Conservation (phyloP, 352 stramenopile species). For the Paralagenidium karlingii region DNA sequence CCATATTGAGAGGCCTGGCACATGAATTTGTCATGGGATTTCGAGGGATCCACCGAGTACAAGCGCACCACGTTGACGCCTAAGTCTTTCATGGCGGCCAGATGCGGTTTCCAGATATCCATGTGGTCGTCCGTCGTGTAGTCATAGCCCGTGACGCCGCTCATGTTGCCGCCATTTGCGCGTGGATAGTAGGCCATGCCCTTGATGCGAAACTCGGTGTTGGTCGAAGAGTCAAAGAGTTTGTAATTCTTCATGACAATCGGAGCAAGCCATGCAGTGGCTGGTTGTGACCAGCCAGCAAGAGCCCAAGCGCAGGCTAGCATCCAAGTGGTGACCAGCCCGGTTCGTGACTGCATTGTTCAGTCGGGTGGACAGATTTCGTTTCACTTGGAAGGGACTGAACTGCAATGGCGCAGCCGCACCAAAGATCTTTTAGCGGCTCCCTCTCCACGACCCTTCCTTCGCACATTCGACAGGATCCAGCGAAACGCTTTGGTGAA, state of each 20-base stretch:
- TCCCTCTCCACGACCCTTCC: too few relatives aligned
- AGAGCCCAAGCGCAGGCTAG: too few relatives aligned
- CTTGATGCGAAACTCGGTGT: constrained; percentile 44
- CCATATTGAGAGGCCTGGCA: constrained; percentile 31
- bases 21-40: constrained; percentile 70
- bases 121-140: constrained; percentile 47
- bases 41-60: constrained; percentile 46
- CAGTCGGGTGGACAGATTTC: too few relatives aligned
- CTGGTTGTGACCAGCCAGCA: too few relatives aligned
- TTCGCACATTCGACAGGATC: too few relatives aligned
- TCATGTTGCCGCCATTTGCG: constrained; percentile 33
- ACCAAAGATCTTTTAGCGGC: too few relatives aligned
- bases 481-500: too few relatives aligned
- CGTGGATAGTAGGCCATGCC: constrained; percentile 64
- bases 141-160: constrained; percentile 34
- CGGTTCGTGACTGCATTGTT: too few relatives aligned
- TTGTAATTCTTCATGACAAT: constrained; percentile 62
- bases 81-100: constrained; percentile 38
- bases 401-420: too few relatives aligned
- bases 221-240: constrained; percentile 41
- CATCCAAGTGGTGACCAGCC: too few relatives aligned
- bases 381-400: too few relatives aligned
- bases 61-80: constrained; percentile 58
- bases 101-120: constrained; percentile 29
- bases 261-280: too few relatives aligned